Percentiles rank a stretch among this genome's conserved stretches.
These are phyloP conservation scores for Mercurialis annua DNA, from an alignment of 345 rosid species.

Conservation along the genomic window DNA sequence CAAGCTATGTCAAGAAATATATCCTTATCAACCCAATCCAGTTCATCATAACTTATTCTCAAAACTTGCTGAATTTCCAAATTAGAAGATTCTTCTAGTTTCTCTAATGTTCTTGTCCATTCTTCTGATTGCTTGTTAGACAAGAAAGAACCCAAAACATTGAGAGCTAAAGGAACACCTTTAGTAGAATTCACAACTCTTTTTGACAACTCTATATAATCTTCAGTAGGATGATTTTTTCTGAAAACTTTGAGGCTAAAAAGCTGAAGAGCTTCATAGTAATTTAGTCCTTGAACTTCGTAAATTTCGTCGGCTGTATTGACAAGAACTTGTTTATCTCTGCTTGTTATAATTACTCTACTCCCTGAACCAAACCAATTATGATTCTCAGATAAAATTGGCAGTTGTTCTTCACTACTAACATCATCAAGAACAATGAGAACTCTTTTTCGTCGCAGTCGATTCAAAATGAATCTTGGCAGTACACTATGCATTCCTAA, in stretches of 20 bases:
- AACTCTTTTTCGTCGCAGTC: background rate
- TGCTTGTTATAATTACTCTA: slow-evolving; percentile 16
- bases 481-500: background rate
- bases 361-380: slow-evolving; percentile 21
- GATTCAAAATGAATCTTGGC: slow-evolving; percentile 1
- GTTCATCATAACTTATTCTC: slow-evolving; percentile 18
- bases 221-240: slow-evolving; percentile 6
- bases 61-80: slow-evolving; percentile 13
- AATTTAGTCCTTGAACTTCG: slow-evolving; percentile 11
- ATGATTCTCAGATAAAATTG: slow-evolving; percentile 1
- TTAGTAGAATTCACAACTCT: slow-evolving; percentile 8
- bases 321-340: slow-evolving; percentile 19
- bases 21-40: slow-evolving; percentile 14
- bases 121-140: slow-evolving; percentile 3
- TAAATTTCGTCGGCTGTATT: slow-evolving; percentile 1
- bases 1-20: slow-evolving; percentile 28
- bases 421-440: slow-evolving; percentile 19
- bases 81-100: slow-evolving; percentile 11
- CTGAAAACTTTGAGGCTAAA: slow-evolving; percentile 13
- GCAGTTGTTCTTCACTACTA: slow-evolving; percentile 2
- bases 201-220: background rate
- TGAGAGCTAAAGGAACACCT: slow-evolving; percentile 21
- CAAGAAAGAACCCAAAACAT: slow-evolving; percentile 16
- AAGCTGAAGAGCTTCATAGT: slow-evolving; percentile 13
- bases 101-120: slow-evolving; percentile 13